Percentiles rank a stretch among this genome's conserved stretches.
Conservation (phyloP, 441 rosid genomes). For the Populus hybrid region DNA sequence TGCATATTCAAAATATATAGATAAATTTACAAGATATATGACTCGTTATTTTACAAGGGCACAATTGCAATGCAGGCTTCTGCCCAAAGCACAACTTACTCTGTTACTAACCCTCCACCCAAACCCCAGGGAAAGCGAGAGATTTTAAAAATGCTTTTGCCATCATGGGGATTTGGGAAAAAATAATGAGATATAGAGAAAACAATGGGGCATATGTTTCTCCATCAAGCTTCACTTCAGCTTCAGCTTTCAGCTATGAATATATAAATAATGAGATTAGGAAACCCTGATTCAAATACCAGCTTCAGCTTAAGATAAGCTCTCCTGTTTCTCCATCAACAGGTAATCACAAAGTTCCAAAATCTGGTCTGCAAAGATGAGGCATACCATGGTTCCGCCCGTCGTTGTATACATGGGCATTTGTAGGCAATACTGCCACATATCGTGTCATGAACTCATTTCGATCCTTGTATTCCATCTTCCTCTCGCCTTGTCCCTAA, state of each 20-base stretch:
- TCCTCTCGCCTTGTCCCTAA: conserved; percentile 84
- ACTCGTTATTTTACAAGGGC: conserved; percentile 14
- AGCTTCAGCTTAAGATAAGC: conserved; percentile 69
- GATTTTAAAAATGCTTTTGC: neutral
- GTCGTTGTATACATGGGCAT: conserved; percentile 83
- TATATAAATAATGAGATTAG: neutral
- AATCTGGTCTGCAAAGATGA: conserved; percentile 95
- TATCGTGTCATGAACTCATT: conserved; percentile 82
- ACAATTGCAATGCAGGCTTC: conserved; percentile 5
- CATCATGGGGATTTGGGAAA: neutral
- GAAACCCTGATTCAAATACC: conserved; percentile 35
- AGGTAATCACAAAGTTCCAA: conserved; percentile 84
- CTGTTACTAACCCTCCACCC: neutral
- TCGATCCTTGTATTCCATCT: conserved; percentile 72
- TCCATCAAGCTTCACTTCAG: conserved; percentile 68
- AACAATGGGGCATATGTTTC: neutral
- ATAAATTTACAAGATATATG: neutral
- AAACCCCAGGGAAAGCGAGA: neutral
- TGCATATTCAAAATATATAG: neutral
- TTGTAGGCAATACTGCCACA: conserved; percentile 78
- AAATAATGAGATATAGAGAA: neutral
- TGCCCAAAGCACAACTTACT: neutral
- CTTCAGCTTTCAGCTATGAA: conserved; percentile 45
- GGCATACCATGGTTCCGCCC: conserved; percentile 88
- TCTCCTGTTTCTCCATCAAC: conserved; percentile 40